phyloP scores from a whole-genome alignment of 1,139 yeast genomes.

The Nakaseomyces kungkrabaensis region DNA sequence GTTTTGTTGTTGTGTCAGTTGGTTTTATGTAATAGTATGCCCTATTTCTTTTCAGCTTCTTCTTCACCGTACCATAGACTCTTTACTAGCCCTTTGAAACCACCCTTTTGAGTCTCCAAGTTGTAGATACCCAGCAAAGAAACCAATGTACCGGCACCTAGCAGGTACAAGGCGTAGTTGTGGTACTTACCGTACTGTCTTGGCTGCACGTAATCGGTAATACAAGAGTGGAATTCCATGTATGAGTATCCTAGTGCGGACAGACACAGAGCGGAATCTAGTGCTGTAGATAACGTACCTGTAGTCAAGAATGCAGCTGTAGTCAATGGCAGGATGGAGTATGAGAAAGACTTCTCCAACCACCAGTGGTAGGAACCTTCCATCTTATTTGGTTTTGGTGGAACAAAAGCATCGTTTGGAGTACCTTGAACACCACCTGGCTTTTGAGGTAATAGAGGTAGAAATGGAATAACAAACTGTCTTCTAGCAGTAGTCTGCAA shows the following conservation, averaged over 20 bases:
- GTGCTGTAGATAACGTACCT: conserved; percentile 36
- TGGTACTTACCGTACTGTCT: conserved; percentile 66
- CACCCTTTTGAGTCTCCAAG: conserved; percentile 62
- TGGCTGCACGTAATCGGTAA: conserved; percentile 65
- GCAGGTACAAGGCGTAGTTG: conserved; percentile 49
- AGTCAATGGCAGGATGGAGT: conserved; percentile 55
- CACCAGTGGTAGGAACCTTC: conserved; percentile 74
- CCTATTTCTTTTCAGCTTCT: conserved; percentile 4
- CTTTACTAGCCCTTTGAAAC: conserved; percentile 38
- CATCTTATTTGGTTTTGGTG: conserved; percentile 44
- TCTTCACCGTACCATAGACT: conserved; percentile 32
- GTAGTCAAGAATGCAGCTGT: conserved; percentile 55
- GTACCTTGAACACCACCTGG: conserved; percentile 69
- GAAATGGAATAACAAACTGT: conserved; percentile 33
- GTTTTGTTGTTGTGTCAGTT: no score
- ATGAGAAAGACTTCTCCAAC: conserved; percentile 48
- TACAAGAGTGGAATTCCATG: conserved; percentile 69
- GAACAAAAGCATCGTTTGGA: conserved; percentile 62
- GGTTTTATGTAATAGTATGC: no score
- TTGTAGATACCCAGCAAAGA: conserved; percentile 61
- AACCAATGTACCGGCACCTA: conserved; percentile 52
- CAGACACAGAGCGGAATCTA: conserved; percentile 50
- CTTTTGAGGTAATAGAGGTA: conserved; percentile 57
- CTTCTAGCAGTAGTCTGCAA: conserved; percentile 28
- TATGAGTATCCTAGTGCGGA: conserved; percentile 53